phyloP scores from a whole-genome alignment of 768 basidiomycete genomes.

The Russula dissimulans region DNA sequence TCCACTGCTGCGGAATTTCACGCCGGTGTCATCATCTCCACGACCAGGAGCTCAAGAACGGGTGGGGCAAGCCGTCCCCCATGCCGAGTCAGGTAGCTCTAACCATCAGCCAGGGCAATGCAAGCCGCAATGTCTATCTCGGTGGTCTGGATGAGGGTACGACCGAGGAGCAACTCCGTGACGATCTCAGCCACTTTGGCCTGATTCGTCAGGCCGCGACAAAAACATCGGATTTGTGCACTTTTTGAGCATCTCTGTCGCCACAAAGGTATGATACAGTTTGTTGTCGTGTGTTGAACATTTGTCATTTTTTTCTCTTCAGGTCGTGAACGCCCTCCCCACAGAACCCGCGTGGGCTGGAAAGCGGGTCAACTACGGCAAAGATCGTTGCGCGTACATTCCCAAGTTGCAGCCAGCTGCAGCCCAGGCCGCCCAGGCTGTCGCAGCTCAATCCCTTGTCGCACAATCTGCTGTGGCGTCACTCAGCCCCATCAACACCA shows the following conservation, averaged over 20 bases:
- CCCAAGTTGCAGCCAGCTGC: conserved; percentile 92
- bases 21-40: conserved; percentile 93
- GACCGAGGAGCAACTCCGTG: conserved; percentile 87
- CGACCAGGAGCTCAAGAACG: conserved; percentile 94
- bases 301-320: neutral
- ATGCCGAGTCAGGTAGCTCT: conserved; percentile 80
- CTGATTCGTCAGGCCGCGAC: conserved; percentile 94
- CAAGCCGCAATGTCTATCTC: conserved; percentile 92
- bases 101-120: conserved; percentile 86
- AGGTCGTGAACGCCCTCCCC: conserved; percentile 92
- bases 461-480: conserved; percentile 35
- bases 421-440: conserved; percentile 77
- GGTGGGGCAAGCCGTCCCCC: conserved; percentile 93
- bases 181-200: conserved; percentile 88
- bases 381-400: conserved; percentile 96
- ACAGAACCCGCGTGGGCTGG: conserved; percentile 91
- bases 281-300: neutral
- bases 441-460: conserved; percentile 66
- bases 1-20: conserved; percentile 93
- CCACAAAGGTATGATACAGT: conserved; percentile 58
- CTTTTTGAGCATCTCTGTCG: conserved; percentile 89
- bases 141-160: conserved; percentile 84
- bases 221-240: conserved; percentile 99
- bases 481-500: conserved; percentile 26
- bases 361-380: conserved; percentile 96